A percentile compares a stretch with the other conserved stretches of the same genome.
Conservation (phyloP, 2,329 filamentous ascomycete genomes). For the Apiospora rasikravindrae region DNA sequence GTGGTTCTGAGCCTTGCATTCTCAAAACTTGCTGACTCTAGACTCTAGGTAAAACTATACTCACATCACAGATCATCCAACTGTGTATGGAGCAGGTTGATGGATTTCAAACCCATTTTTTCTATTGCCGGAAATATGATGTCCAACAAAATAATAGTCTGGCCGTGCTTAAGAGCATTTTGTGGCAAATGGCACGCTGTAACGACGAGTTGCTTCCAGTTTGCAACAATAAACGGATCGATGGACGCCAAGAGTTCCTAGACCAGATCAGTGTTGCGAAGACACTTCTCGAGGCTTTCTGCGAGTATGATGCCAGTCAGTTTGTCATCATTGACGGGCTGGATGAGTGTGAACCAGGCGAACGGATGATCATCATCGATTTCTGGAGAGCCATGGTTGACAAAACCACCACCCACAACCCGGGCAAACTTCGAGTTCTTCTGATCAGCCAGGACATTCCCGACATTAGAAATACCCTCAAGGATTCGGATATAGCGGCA, state of each 20-base stretch:
- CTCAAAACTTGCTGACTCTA: not conserved
- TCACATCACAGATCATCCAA: not conserved
- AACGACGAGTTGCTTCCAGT: not conserved
- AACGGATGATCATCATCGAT: conserved; percentile 36
- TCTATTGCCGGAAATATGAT: not conserved
- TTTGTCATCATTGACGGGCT: conserved; percentile 52
- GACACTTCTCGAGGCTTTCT: conserved; percentile 14
- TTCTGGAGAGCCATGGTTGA: conserved; percentile 33
- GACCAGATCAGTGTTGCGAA: not conserved
- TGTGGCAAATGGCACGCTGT: not conserved
- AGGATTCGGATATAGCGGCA: conserved; percentile 22
- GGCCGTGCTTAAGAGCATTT: not conserved
- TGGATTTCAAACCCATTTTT: not conserved
- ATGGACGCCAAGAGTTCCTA: not conserved
- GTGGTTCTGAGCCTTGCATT: too few species aligned
- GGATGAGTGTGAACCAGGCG: conserved; percentile 44
- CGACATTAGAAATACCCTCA: conserved; percentile 35
- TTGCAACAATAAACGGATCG: not conserved
- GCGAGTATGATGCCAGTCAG: conserved; percentile 24
- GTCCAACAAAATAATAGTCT: not conserved
- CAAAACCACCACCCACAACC: conserved; percentile 15
- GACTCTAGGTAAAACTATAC: not conserved
- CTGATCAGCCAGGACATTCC: conserved; percentile 39
- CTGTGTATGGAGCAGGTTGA: not conserved
- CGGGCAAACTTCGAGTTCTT: conserved; percentile 36